Percentiles rank a stretch among this genome's conserved stretches.
These are phyloP conservation scores for Neonectria coccinea DNA, from an alignment of 2,329 filamentous ascomycete genomes.

Conservation along the genomic window DNA sequence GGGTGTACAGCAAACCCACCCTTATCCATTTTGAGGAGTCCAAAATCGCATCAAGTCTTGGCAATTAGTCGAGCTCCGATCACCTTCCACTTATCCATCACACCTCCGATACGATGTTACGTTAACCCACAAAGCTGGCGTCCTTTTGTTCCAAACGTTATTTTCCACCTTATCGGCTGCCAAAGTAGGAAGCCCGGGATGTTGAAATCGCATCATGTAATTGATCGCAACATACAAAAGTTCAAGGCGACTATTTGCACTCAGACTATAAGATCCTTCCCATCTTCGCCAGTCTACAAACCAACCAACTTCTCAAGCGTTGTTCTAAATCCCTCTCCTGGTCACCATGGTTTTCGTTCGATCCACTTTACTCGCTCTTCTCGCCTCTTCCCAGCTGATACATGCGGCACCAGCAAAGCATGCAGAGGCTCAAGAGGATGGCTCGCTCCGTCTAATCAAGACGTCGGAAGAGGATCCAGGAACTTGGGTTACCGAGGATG, in stretches of 20 bases:
- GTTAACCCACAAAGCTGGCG: not conserved
- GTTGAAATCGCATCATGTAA: not conserved
- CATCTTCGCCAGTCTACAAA: not conserved
- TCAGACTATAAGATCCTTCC: not conserved
- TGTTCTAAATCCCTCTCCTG: not conserved
- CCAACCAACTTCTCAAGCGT: not conserved
- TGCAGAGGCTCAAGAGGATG: not conserved
- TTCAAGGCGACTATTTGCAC: not conserved
- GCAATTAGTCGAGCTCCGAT: not conserved
- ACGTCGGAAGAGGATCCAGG: conserved; percentile 5
- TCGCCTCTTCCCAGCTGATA: not conserved
- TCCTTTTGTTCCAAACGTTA: not conserved
- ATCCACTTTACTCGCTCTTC: not conserved
- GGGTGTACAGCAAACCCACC: not conserved
- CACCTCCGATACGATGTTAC: not conserved
- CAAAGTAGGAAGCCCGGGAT: not conserved
- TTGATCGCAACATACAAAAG: not conserved
- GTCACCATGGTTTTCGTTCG: not conserved
- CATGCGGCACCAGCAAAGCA: not conserved
- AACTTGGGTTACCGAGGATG: not conserved
- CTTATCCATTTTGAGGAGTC: not conserved
- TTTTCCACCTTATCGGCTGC: not conserved
- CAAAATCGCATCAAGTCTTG: not conserved
- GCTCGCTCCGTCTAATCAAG: not conserved
- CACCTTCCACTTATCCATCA: not conserved